Base-by-base conservation (phyloP, 1,284 basidiomycete genomes). In the Leccinum insolens region DNA sequence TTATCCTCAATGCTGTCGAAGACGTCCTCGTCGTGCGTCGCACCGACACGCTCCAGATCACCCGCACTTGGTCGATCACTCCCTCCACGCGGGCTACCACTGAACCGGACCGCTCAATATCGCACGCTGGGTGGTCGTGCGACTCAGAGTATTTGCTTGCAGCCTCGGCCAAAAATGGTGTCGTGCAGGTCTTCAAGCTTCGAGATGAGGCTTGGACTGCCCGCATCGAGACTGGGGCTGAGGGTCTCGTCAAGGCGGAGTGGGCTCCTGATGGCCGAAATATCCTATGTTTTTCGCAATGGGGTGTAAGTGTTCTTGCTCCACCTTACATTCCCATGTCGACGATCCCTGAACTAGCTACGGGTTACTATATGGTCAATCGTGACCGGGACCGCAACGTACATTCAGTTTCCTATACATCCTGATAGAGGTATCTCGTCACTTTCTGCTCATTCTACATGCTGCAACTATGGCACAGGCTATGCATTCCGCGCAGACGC, bases 231-330 rank as follows among this genome's bases (percentile, higher is more conserved):
- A 84, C 89, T 4, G 93, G 94, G 9, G 84, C 88, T n/a, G 95
- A 95, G 82, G 94, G 94, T 12, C 85, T 96, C 52, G 84, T 88
- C 15, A 91, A 88, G 74, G 92, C 89, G 15, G 93, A 95, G 75
- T 96, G 94, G 94, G 92, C 91, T 0, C 91, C 90, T 3, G 91
- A 93, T 72, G 93, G 92, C 8, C 84, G 93, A 57, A 88, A 88
- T 17, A 82, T 96, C 3, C 79, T 95, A n/a, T 95, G 92, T 71
- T 95, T 94, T 79, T 94, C 93, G 4, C 92, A 95, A 71, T 93
- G 92, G 89, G 91, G 90, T 71, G 95, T 96, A 80, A 82, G 93
- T 87, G 44, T 20, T 49, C 64, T 66, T 52, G 65, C 62, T 65
- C 7, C 62, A 31, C 28, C 34, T 63, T 66, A 37, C 57, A n/a